A percentile compares a stretch with the other conserved stretches of the same genome.
phyloP scores from a whole-genome alignment of 2,329 filamentous ascomycete genomes.

The Colletotrichum lentis region DNA sequence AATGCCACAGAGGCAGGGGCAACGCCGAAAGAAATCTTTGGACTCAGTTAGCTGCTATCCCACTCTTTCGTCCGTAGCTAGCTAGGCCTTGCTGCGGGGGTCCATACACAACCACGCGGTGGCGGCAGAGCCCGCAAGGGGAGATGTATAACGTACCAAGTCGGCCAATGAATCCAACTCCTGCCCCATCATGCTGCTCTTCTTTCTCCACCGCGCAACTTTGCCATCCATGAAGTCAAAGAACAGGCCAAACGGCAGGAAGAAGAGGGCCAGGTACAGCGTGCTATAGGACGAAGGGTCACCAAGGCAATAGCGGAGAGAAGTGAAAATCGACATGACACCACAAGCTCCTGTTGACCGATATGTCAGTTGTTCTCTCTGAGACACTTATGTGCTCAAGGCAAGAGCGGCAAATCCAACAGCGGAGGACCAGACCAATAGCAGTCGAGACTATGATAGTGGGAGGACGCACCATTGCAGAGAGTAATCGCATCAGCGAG shows the following conservation, averaged over 20 bases:
- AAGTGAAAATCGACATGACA: conserved; percentile 95
- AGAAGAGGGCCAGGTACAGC: conserved; percentile 82
- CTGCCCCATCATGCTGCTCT: conserved; percentile 97
- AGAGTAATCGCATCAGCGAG: conserved; percentile 86
- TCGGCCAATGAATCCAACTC: conserved; percentile 96
- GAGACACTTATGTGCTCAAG: no score
- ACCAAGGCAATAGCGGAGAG: conserved; percentile 88
- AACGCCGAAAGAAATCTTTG: conserved; percentile 92
- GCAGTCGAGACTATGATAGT: not conserved
- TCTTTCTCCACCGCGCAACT: conserved; percentile 94
- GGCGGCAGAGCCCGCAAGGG: not conserved
- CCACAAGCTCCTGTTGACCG: conserved; percentile 62
- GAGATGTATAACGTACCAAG: conserved; percentile 67
- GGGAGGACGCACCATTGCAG: conserved; percentile 70
- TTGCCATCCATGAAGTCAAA: conserved; percentile 99
- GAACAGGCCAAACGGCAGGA: conserved; percentile 93
- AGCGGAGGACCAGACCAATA: not conserved
- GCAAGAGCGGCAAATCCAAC: not conserved
- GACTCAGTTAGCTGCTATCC: not conserved
- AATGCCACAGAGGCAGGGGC: conserved; percentile 89
- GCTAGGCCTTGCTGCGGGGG: not conserved
- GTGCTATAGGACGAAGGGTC: conserved; percentile 71
- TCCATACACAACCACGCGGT: not conserved
- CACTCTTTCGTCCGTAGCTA: not conserved
- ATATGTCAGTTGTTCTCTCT: conserved; percentile 18